Percentiles rank a stretch among this genome's conserved stretches.
Evolutionary conservation across 495 filamentous ascomycete genomes (phyloP).

Genomic region (Penicillium daleae): DNA sequence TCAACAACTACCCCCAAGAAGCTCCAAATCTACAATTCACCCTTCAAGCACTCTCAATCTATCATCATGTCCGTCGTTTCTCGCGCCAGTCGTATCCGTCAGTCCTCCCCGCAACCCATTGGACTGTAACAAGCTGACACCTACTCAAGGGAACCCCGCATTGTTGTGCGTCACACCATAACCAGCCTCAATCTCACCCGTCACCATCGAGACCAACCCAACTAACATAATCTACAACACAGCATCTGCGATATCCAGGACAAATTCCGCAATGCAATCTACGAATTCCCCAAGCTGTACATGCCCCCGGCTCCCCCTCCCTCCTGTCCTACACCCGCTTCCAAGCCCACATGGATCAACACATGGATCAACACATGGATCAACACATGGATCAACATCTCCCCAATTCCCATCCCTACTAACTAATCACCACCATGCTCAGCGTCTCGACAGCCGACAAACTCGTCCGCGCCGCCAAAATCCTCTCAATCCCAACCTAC

Average conservation of each 20-base stretch:
- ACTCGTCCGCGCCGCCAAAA: slow-evolving; percentile 49
- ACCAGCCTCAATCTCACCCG: slow-evolving; percentile 2
- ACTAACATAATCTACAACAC: slow-evolving; percentile 16
- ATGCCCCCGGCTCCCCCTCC: slow-evolving; percentile 8
- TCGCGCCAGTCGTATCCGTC: slow-evolving; percentile 44
- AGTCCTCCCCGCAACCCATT: neutral
- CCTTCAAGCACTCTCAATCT: neutral
- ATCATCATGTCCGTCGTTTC: slow-evolving; percentile 37
- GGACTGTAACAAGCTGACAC: slow-evolving; percentile 22
- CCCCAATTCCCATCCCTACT: slow-evolving; percentile 7
- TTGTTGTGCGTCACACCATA: slow-evolving; percentile 60
- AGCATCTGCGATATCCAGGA: slow-evolving; percentile 98
- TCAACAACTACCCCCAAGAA: slow-evolving; percentile 11
- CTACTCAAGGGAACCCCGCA: slow-evolving; percentile 61
- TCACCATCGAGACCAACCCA: slow-evolving; percentile 3
- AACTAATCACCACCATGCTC: neutral
- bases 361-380: no score
- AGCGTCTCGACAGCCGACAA: slow-evolving; percentile 45
- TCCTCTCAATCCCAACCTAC: slow-evolving; percentile 77
- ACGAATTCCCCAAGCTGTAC: slow-evolving; percentile 81
- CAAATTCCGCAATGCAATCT: slow-evolving; percentile 81
- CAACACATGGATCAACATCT: no score
- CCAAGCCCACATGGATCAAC: no score
- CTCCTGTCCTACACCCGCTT: neutral
- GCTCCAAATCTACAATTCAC: neutral